Conservation (phyloP, 2,329 filamentous ascomycete species). For the Xylariomycetidae sp. region DNA sequence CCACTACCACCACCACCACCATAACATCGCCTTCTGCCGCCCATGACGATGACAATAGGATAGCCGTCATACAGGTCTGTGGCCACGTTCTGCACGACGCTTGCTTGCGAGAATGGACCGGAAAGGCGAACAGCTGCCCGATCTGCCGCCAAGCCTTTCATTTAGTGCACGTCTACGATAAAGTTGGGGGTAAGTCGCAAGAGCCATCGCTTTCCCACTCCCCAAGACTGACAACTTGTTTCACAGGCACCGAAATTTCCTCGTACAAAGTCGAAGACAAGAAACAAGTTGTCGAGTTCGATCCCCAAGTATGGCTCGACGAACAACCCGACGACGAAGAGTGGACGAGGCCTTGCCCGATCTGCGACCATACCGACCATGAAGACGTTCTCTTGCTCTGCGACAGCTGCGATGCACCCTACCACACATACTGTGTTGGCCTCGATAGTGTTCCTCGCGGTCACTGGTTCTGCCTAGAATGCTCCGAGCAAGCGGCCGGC, state of each 20-base stretch:
- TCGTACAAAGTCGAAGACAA: conserved; percentile 69
- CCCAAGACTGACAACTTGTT: conserved; percentile 16
- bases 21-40: conserved; percentile 11
- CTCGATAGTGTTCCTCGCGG: conserved; percentile 70
- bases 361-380: conserved; percentile 76
- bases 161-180: conserved; percentile 75
- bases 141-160: conserved; percentile 94
- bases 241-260: conserved; percentile 47
- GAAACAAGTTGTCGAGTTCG: conserved; percentile 85
- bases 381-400: conserved; percentile 84
- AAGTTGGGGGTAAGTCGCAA: conserved; percentile 64
- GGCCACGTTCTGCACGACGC: conserved; percentile 89
- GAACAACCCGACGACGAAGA: conserved; percentile 69
- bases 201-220: conserved; percentile 5
- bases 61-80: conserved; percentile 65
- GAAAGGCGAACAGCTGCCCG: conserved; percentile 94
- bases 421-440: conserved; percentile 88
- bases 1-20: conserved; percentile 15
- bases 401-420: conserved; percentile 82
- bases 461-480: conserved; percentile 89
- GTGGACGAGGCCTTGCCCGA: conserved; percentile 66
- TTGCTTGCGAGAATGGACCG: conserved; percentile 90
- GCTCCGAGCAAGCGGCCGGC: conserved; percentile 40
- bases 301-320: conserved; percentile 67
- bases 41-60: conserved; percentile 33